Conservation (phyloP, 768 basidiomycete genomes). For the Lactifluus rugatus region DNA sequence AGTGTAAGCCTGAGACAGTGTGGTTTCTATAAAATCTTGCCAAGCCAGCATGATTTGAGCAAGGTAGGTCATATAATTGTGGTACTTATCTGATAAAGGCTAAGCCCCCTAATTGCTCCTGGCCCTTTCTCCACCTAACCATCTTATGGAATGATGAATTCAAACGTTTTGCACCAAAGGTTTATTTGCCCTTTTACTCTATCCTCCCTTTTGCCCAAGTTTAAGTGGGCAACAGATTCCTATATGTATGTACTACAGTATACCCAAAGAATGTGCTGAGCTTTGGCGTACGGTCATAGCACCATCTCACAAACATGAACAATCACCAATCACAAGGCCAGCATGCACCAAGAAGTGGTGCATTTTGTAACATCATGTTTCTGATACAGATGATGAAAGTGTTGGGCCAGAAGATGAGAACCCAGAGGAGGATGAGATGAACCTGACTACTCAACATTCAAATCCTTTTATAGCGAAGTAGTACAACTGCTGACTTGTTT, state of each 20-base stretch:
- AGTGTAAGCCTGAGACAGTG: no score
- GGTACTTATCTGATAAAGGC: no score
- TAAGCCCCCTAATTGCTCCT: no score
- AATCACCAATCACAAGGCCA: background rate
- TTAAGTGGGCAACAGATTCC: slow-evolving; percentile 46
- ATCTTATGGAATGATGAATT: slow-evolving; percentile 90
- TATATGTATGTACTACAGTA: slow-evolving; percentile 85
- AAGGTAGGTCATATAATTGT: no score
- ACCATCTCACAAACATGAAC: background rate
- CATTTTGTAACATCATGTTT: background rate
- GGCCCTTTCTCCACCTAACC: no score
- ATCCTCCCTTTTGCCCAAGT: background rate
- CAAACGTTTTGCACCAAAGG: slow-evolving; percentile 68
- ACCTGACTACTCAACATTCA: slow-evolving; percentile 27
- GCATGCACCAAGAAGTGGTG: background rate
- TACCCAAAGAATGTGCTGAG: slow-evolving; percentile 69
- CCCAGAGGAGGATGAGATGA: slow-evolving; percentile 17
- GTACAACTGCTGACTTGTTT: no score
- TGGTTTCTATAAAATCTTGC: no score
- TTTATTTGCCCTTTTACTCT: slow-evolving; percentile 28
- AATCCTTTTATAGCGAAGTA: no score
- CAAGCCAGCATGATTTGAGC: no score
- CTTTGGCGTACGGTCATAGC: slow-evolving; percentile 35
- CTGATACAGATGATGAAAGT: slow-evolving; percentile 7
- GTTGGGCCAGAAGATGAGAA: background rate